These are phyloP conservation scores for Xylaria hypoxylon DNA, from an alignment of 2,329 filamentous ascomycete genomes.

Conservation along the genomic window DNA sequence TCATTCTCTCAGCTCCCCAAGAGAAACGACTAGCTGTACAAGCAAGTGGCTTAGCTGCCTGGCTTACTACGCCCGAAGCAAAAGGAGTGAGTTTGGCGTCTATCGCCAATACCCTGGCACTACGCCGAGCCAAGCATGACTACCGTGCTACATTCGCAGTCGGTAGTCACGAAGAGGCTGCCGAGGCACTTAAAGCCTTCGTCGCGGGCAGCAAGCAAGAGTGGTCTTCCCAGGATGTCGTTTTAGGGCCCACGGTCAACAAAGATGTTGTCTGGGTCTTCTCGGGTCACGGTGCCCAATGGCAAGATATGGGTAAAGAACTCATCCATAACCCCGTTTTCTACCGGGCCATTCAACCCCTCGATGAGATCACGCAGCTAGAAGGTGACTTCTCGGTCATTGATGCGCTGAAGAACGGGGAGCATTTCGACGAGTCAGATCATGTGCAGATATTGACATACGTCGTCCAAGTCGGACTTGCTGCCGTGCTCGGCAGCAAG, in stretches of 20 bases:
- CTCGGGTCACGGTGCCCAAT: slow-evolving; percentile 59
- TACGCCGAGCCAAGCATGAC: slow-evolving; percentile 33
- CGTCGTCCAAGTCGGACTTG: slow-evolving; percentile 52
- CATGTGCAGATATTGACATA: slow-evolving; percentile 52
- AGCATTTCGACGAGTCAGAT: slow-evolving; percentile 47
- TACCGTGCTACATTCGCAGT: slow-evolving; percentile 30
- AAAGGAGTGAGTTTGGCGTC: slow-evolving; percentile 15
- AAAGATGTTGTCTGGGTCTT: slow-evolving; percentile 54
- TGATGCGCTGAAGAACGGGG: slow-evolving; percentile 37
- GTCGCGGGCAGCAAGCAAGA: slow-evolving; percentile 26
- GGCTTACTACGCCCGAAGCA: slow-evolving; percentile 14
- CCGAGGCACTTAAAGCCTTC: slow-evolving; percentile 24
- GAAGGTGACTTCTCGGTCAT: slow-evolving; percentile 43
- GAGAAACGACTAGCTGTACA: slow-evolving; percentile 30
- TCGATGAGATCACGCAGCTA: slow-evolving; percentile 46
- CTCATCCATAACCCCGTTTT: slow-evolving; percentile 49
- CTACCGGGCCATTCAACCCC: slow-evolving; percentile 41
- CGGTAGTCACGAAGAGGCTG: slow-evolving; percentile 23
- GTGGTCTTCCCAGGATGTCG: slow-evolving; percentile 21
- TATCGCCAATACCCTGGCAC: slow-evolving; percentile 28
- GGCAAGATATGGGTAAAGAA: slow-evolving; percentile 55
- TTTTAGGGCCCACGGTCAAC: slow-evolving; percentile 28
- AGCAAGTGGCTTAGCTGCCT: slow-evolving; percentile 19
- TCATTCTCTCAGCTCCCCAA: slow-evolving; percentile 34
- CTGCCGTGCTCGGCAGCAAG: slow-evolving; percentile 48